Evolutionary conservation across 441 rosid species (phyloP).

Genomic region (Gossypium davidsonii): DNA sequence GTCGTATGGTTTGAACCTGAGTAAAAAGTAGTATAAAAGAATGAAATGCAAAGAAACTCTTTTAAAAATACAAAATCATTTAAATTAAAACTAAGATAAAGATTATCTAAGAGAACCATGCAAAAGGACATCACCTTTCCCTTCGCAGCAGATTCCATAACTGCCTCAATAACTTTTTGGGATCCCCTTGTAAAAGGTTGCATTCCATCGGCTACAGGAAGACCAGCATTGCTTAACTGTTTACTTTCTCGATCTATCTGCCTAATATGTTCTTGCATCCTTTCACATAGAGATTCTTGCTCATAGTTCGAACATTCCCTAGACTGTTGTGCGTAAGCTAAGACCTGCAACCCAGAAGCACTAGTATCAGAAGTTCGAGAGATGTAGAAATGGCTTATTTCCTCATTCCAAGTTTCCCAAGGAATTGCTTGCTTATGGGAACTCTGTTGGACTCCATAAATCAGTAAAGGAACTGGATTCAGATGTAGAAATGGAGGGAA

Average conservation of each 20-base stretch:
- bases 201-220: conserved; percentile 51
- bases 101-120: conserved; percentile 10
- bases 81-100: background rate
- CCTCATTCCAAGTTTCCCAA: background rate
- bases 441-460: background rate
- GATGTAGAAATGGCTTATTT: background rate
- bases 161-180: conserved; percentile 87
- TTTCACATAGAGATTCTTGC: conserved; percentile 75
- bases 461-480: background rate
- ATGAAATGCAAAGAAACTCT: conserved; percentile 3
- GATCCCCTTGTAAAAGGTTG: conserved; percentile 63
- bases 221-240: conserved; percentile 34
- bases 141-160: conserved; percentile 84
- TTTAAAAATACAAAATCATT: background rate
- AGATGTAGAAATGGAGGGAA: background rate
- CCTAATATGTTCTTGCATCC: conserved; percentile 73
- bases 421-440: background rate
- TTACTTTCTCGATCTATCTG: conserved; percentile 76
- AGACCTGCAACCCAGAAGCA: conserved; percentile 39
- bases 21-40: conserved; percentile 6
- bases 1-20: conserved; percentile 93
- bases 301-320: conserved; percentile 87
- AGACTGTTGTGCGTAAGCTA: conserved; percentile 84
- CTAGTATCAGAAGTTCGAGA: background rate
- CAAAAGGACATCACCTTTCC: conserved; percentile 60